phyloP scores from a whole-genome alignment of 2,329 filamentous ascomycete species.

The Pseudogymnoascus sp. region DNA sequence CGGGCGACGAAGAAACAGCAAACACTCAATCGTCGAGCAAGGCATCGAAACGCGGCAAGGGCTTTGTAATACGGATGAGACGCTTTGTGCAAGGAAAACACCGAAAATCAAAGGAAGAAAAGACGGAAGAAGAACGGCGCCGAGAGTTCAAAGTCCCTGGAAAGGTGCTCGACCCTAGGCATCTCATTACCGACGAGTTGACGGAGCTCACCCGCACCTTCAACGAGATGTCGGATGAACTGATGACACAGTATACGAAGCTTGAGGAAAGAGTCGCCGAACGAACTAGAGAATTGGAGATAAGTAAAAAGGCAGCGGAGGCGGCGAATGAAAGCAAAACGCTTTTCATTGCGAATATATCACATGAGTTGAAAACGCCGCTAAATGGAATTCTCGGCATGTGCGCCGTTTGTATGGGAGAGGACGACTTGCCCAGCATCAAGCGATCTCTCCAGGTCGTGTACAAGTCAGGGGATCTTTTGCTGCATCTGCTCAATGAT shows the following conservation, averaged over 20 bases:
- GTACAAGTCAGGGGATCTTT: constrained; percentile 78
- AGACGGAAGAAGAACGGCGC: constrained; percentile 35
- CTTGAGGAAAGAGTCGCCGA: constrained; percentile 79
- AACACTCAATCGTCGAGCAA: constrained; percentile 26
- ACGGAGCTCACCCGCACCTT: constrained; percentile 80
- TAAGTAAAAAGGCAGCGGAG: constrained; percentile 86
- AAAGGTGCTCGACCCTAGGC: constrained; percentile 68
- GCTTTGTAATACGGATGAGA: constrained; percentile 25
- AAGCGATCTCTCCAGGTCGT: constrained; percentile 80
- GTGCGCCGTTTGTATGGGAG: constrained; percentile 87
- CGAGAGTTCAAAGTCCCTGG: constrained; percentile 71
- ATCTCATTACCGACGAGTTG: constrained; percentile 73
- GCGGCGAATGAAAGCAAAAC: constrained; percentile 97
- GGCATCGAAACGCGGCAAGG: constrained; percentile 21
- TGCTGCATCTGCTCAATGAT: constrained; percentile 82
- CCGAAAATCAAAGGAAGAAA: constrained; percentile 22
- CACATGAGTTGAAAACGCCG: constrained; percentile 80
- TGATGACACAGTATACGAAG: constrained; percentile 76
- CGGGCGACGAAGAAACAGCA: constrained; percentile 19
- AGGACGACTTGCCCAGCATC: constrained; percentile 69
- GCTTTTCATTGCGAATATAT: constrained; percentile 92
- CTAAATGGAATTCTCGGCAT: constrained; percentile 94
- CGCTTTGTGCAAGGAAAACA: constrained; percentile 19
- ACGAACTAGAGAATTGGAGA: constrained; percentile 75
- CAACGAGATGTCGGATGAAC: constrained; percentile 89